These are phyloP conservation scores for Beverwykella pulmonaria DNA, from an alignment of 495 filamentous ascomycete genomes.

Conservation along the genomic window DNA sequence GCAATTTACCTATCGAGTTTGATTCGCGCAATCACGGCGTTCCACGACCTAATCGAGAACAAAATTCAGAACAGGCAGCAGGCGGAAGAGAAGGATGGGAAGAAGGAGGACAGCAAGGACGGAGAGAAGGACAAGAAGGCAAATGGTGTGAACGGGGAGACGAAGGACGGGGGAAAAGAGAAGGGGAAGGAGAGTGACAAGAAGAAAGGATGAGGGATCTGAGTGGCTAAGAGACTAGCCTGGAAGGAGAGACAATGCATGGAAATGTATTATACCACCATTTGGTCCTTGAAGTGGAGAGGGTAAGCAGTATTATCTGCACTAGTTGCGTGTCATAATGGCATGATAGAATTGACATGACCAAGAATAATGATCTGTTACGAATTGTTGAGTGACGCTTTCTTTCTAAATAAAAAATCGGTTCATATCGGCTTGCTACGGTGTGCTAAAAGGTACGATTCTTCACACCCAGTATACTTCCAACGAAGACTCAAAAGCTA, in stretches of 20 bases:
- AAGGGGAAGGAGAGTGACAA: constrained; percentile 63
- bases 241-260: background rate
- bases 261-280: constrained; percentile 21
- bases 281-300: background rate
- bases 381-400: background rate
- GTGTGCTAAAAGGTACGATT: too few relatives aligned
- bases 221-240: background rate
- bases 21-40: constrained; percentile 96
- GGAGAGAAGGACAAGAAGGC: constrained; percentile 58
- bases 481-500: too few relatives aligned
- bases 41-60: constrained; percentile 99
- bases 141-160: constrained; percentile 58
- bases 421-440: too few relatives aligned
- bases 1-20: constrained; percentile 94
- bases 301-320: background rate
- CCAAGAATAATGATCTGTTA: background rate
- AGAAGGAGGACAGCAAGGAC: constrained; percentile 70
- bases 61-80: constrained; percentile 99
- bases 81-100: constrained; percentile 89
- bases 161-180: constrained; percentile 60
- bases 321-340: constrained; percentile 4
- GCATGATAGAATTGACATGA: constrained; percentile 18
- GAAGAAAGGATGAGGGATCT: constrained; percentile 39
- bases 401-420: too few relatives aligned
- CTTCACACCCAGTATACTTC: too few relatives aligned